Base-by-base conservation (phyloP, 805 yeast species). In the Wickerhamomyces strasburgensis region DNA sequence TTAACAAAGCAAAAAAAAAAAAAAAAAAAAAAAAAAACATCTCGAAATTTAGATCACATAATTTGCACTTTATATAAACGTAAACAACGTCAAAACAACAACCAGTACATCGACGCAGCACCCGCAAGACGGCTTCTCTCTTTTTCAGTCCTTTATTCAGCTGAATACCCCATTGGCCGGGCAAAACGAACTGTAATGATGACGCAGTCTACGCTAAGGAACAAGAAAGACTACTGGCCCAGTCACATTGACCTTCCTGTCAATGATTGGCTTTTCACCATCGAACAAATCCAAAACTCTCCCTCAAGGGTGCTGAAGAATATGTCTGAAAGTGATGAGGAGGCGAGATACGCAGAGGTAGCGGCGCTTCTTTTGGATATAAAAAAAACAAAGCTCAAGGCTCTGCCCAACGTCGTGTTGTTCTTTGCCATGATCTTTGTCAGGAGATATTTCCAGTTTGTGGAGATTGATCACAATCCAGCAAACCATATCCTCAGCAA, bases 211-310 rank as follows among this genome's bases (percentile, higher is more conserved):
- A 21, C 10, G 13, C 33, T 19, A 24, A 14, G 33, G 16, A 28
- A 26, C 30, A 39, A 39, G 19, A 26, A 25, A 5, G 45, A 37
- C 17, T 44, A 48, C 23, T 48, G 48, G 46, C 50, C 52, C 2
- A 45, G 36, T 29, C 34, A 31, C 27, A 48, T 50, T 19, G 48
- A 38, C 2, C 32, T 43, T 7, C 40, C 42, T 8, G 28, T 25
- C 13, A 50, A 50, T 28, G 42, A 46, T 23, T 50, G 54, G 54
- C 19, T 48, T 8, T 50, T 50, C 40, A 29, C 49, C 2, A 21
- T 13, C 18, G 42, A 39, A 13, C 44, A 44, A 33, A 26, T 44
- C 14, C 19, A 27, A 21, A 17, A 31, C 33, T 35, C 42, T 4
- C 40, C 39, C 6, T 34, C 43, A 11, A 23, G 31, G 16, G 18